Percentiles rank a stretch among this genome's conserved stretches.
Conservation (phyloP, 371 early-diverging fungal genomes). For the Lichtheimia hyalospora region DNA sequence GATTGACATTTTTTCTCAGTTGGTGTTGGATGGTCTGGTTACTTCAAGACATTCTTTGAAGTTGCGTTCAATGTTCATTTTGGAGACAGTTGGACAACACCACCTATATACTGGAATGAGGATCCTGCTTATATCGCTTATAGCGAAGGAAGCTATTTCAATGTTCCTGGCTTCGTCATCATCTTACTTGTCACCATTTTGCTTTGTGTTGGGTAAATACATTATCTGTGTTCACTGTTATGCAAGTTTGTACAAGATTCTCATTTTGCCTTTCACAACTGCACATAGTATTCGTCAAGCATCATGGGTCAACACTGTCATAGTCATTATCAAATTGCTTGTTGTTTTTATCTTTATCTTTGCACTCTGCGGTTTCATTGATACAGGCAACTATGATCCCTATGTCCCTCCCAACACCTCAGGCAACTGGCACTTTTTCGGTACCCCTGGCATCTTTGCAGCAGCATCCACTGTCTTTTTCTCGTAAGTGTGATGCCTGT, state of each 20-base stretch:
- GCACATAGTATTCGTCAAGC: constrained; percentile 72
- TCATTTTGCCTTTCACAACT: neutral
- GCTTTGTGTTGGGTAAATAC: constrained; percentile 62
- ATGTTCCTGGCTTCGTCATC: constrained; percentile 75
- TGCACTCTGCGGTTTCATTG: constrained; percentile 61
- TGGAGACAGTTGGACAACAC: constrained; percentile 51
- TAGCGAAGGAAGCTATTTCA: constrained; percentile 59
- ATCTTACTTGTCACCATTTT: constrained; percentile 57
- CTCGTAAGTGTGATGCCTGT: constrained; percentile 8
- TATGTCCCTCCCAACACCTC: constrained; percentile 71
- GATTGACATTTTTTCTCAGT: constrained; percentile 5
- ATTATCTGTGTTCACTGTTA: neutral
- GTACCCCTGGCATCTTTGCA: constrained; percentile 71
- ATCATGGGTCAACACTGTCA: constrained; percentile 64
- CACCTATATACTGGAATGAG: constrained; percentile 65
- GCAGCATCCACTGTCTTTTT: constrained; percentile 86
- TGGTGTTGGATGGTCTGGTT: constrained; percentile 78
- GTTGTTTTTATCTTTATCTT: constrained; percentile 83
- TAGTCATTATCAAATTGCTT: constrained; percentile 74
- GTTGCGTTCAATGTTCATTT: constrained; percentile 57
- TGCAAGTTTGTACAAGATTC: neutral
- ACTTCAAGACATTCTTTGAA: constrained; percentile 67
- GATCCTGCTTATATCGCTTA: constrained; percentile 35
- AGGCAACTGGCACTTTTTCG: constrained; percentile 59
- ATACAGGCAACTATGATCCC: constrained; percentile 71